Base-by-base conservation (phyloP, 1,139 yeast genomes). In the Maudiozyma humilis region DNA sequence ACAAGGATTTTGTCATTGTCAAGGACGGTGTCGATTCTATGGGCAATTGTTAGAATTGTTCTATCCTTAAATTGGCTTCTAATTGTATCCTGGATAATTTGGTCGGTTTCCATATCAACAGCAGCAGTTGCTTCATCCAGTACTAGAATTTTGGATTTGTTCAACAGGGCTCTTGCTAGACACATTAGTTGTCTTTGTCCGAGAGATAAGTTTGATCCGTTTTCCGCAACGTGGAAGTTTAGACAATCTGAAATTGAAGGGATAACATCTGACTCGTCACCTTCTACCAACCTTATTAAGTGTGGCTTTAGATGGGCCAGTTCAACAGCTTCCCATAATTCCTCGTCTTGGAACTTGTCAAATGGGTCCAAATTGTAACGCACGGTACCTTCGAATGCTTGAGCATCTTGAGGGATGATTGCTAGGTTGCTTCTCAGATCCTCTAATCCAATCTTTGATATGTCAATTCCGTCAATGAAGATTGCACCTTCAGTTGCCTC, bases 111-210 rank as follows among this genome's bases (percentile, higher is more conserved):
- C 16, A 81, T 78, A 60, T 85, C 95, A 27, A 85, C 89, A 2
- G 91, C 82, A 0, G 94, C 89, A 0, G 94, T 85, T 0, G 94
- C 94, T 63, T 85, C 95, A 58, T 85, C 94, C 39, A 85, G 65
- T 16, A 85, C 75, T 46, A 85, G 66, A 25, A 84, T 75, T 48
- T 73, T 77, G 2, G 88, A 76, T 13, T 73, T 70, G 45, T 72
- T 73, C 49, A 84, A 67, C 40, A 85, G 66, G 0, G 89, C 93
- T 45, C 94, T 71, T 0, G 89, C 85, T 30, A 85, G 66, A 51
- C 91, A 83, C 63, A 85, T 67, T 41, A 85, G 66, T 62, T 85
- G 95, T 39, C 85, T 70, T 60, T 85, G 93, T 1, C 95, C 94
- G 38, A 78, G 79, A 0, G 89, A 81, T 44, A 84, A 67, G 56